These are phyloP conservation scores for Leccinellum albellum DNA, from an alignment of 768 basidiomycete species.

Conservation along the genomic window DNA sequence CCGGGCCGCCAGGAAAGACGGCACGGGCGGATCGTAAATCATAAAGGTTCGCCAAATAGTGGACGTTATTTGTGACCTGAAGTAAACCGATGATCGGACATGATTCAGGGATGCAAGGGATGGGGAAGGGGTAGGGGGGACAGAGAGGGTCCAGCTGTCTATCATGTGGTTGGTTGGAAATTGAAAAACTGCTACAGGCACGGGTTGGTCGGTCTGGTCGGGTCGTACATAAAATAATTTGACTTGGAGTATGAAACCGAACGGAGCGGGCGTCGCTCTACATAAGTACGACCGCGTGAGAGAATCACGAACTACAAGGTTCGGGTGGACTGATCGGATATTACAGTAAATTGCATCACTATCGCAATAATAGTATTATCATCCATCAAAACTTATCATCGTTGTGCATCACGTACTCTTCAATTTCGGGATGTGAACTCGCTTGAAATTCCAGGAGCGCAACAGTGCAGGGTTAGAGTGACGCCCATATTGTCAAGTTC, in stretches of 20 bases:
- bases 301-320: neutral
- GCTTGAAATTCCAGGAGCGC: too few species aligned
- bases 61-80: neutral
- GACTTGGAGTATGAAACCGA: neutral
- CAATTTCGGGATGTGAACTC: neutral
- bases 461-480: neutral
- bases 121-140: too few species aligned
- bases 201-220: neutral
- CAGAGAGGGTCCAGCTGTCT: neutral
- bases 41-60: neutral
- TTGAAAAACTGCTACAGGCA: neutral
- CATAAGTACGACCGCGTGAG: neutral
- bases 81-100: neutral
- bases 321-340: neutral
- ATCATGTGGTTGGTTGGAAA: neutral
- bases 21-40: neutral
- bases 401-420: neutral
- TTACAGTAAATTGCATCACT: neutral
- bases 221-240: neutral
- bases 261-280: neutral
- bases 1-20: neutral
- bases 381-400: neutral
- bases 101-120: neutral
- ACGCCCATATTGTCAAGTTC: neutral
- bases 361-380: neutral